Percentiles rank a stretch among this genome's conserved stretches.
Conservation (phyloP, 495 filamentous ascomycete species). For the Clohesyomyces aquaticus region DNA sequence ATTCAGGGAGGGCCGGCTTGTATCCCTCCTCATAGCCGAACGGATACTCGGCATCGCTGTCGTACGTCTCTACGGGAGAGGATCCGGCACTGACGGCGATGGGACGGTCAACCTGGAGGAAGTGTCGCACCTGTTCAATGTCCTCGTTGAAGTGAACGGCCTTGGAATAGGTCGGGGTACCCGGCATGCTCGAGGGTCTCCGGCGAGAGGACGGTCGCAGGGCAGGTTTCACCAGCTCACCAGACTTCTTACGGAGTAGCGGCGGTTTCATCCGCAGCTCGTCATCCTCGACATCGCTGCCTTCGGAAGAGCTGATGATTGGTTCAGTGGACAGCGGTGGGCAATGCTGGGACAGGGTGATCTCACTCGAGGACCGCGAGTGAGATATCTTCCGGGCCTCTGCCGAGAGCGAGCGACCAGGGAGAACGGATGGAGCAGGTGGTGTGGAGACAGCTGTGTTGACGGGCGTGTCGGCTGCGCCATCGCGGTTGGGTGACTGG, state of each 20-base stretch:
- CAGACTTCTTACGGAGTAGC: constrained; percentile 97
- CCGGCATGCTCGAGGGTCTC: constrained; percentile 94
- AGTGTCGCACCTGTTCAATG: constrained; percentile 92
- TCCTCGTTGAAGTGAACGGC: constrained; percentile 94
- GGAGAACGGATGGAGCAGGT: constrained; percentile 18
- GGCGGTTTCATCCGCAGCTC: constrained; percentile 66
- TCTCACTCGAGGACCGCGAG: constrained; percentile 82
- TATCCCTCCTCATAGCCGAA: constrained; percentile 65
- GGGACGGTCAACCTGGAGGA: constrained; percentile 88
- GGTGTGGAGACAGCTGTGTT: constrained; percentile 37
- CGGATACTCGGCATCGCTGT: constrained; percentile 83
- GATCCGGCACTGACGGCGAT: constrained; percentile 92
- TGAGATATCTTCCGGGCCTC: constrained; percentile 74
- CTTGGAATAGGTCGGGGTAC: constrained; percentile 92
- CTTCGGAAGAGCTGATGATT: constrained; percentile 46
- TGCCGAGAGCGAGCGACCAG: constrained; percentile 51
- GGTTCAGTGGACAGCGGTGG: constrained; percentile 34
- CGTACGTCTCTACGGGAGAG: constrained; percentile 87
- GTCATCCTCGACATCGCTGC: constrained; percentile 64
- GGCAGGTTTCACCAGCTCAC: constrained; percentile 92
- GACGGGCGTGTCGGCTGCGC: constrained; percentile 48
- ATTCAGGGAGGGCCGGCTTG: constrained; percentile 62
- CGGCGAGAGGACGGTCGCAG: constrained; percentile 75
- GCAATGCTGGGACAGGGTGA: constrained; percentile 43
- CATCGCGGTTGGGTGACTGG: constrained; percentile 59